phyloP scores from a whole-genome alignment of 257 asterid species.

The Nicotiana benthamiana region DNA sequence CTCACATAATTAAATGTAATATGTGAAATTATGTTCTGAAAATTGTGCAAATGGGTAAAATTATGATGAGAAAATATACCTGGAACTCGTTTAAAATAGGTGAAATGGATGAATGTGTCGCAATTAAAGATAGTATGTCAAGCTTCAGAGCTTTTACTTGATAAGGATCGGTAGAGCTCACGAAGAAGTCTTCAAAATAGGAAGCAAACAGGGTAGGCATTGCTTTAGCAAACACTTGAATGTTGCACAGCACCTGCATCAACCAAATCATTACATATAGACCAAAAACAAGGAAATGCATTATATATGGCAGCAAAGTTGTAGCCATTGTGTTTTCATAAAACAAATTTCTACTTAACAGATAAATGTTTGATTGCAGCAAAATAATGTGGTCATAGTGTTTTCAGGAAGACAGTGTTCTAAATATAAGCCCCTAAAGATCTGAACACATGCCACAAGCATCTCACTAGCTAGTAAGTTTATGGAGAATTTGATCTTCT shows the following conservation, averaged over 20 bases:
- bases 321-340: background rate
- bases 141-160: constrained; percentile 82
- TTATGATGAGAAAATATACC: constrained; percentile 32
- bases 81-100: constrained; percentile 84
- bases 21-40: background rate
- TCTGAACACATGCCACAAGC: background rate
- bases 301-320: background rate
- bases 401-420: background rate
- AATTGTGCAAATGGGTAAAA: constrained; percentile 6
- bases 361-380: background rate
- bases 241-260: constrained; percentile 82
- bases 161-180: constrained; percentile 69
- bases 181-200: constrained; percentile 81
- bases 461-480: background rate
- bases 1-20: background rate
- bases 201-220: constrained; percentile 71
- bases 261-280: constrained; percentile 8
- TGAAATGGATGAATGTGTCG: constrained; percentile 61
- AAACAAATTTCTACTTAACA: background rate
- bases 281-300: background rate
- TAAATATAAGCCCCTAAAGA: background rate
- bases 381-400: background rate
- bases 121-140: constrained; percentile 81
- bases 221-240: constrained; percentile 86
- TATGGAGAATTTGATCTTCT: background rate